phyloP scores from a whole-genome alignment of 2,329 filamentous ascomycete species.

The Fusarium sp. region DNA sequence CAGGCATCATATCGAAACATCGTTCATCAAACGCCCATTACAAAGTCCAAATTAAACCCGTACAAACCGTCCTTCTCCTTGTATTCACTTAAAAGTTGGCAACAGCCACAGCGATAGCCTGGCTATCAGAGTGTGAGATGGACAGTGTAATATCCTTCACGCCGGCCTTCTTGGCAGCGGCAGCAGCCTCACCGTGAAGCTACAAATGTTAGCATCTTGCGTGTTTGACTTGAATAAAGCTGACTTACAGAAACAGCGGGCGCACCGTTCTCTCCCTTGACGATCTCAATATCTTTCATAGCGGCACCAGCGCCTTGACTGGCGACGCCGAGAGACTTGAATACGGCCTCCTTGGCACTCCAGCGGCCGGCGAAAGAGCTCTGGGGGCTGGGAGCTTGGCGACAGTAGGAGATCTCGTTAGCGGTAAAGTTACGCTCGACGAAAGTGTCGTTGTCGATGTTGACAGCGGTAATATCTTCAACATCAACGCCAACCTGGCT shows the following conservation, averaged over 20 bases:
- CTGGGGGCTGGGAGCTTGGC: slow-evolving; percentile 77
- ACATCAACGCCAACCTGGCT: slow-evolving; percentile 94
- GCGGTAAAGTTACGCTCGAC: slow-evolving; percentile 92
- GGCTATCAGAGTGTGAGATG: slow-evolving; percentile 93
- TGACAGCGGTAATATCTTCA: slow-evolving; percentile 85
- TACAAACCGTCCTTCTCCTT: slow-evolving; percentile 16
- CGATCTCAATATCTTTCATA: slow-evolving; percentile 94
- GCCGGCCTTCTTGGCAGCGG: slow-evolving; percentile 84
- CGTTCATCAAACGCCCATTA: slow-evolving; percentile 41
- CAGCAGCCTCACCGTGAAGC: slow-evolving; percentile 86
- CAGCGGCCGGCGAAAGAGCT: slow-evolving; percentile 94
- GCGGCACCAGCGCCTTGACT: slow-evolving; percentile 89
- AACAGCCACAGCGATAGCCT: slow-evolving; percentile 93
- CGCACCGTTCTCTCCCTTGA: slow-evolving; percentile 80
- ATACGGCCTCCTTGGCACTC: slow-evolving; percentile 98
- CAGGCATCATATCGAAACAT: slow-evolving; percentile 38
- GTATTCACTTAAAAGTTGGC: slow-evolving; percentile 70
- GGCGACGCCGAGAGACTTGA: slow-evolving; percentile 91
- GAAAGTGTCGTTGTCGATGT: slow-evolving; percentile 94
- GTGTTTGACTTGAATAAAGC: not conserved
- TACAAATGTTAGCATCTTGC: slow-evolving; percentile 56
- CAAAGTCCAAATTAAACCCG: slow-evolving; percentile 30
- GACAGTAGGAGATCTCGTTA: slow-evolving; percentile 86
- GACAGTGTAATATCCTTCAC: slow-evolving; percentile 90
- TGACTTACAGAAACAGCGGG: slow-evolving; percentile 82